Base-by-base conservation (phyloP, 2,329 filamentous ascomycete genomes). In the Lachnellula cervina region DNA sequence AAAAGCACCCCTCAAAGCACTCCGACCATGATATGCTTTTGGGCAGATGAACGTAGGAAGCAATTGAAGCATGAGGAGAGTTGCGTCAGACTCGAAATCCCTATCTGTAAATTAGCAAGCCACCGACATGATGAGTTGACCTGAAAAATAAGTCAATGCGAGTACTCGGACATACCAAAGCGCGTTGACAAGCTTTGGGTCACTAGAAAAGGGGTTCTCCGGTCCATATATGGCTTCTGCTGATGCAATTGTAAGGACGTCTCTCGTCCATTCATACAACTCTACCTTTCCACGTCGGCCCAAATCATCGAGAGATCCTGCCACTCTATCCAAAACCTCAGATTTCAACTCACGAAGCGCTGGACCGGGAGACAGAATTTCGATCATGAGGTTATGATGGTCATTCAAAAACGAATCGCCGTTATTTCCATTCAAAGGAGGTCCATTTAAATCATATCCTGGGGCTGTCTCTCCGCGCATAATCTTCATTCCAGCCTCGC, bases 221-320 rank as follows among this genome's bases (percentile, higher is more conserved):
- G 73, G 69, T 1, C 78, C 77, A 55, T 74, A 80, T n/a, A 80
- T 64, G 3, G 73, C 72, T 23, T 69, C 61, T 5, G 70, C 69
- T 0, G 72, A 74, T 9, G 75, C 73, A 3, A 71, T 51, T 2
- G 72, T 74, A 56, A 77, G 70, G 4, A 70, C 58, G 35, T 74
- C 62, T n/a, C 73, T 69, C 28, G 72, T 56, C 74, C 74, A 77
- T 4, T 64, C 45, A 57, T 70, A 79, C 0, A 79, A 52, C 13
- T 48, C 51, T 46, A 62, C 71, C 1, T 69, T 65, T 8, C 73
- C 65, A 25, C 69, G 59, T 16, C 59, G 50, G 32, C n/a, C 57
- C 40, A 70, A 60, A 5, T 46, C 50, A 50, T 71, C 69, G 6
- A 76, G 62, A 5, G 62, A 62, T 9, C 58, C 59, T 0, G 69